Base-by-base conservation (phyloP, 169 alveolate genomes). In the Sarcocystis neurona region DNA sequence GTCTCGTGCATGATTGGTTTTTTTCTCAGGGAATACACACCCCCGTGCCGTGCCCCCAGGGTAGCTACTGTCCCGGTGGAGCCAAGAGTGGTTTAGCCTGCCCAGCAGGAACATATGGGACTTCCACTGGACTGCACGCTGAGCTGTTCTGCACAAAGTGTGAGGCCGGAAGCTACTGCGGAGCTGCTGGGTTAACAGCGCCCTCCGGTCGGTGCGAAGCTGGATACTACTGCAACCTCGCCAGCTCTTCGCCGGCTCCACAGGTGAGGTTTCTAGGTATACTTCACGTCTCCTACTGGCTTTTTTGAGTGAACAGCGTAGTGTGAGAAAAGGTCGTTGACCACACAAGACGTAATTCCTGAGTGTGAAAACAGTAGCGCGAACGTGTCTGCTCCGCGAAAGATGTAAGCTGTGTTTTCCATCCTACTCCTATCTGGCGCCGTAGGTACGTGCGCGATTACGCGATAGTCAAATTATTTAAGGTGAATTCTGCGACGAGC, bases 201-300 rank as follows among this genome's bases (percentile, higher is more conserved):
- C 0, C 0, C 43, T 2, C 27, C 41, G 70, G 0, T 47, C 74
- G 39, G 0, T 85, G 90, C 43, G 84, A 37, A 70, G 85, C 47
- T 50, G 90, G 90, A 37, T 85, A 70, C 48, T 85, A 85, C 48
- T 85, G 90, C 44, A 72, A 50, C 10, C 50, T 34, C 47, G 82
- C 82, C 18, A 58, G 82, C 34, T 20, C 74, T 1, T 68, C 82
- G 2, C 2, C 84, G 23, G 48, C 34, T 34, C 90, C 90, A 23
- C 37, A 77, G 32, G 66, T 53, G 23, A 15, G 66, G 23, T 23
- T 53, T 12, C 66, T 48, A n/a, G 23, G 5, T 0, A 8, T 84
- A 34, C 80, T 78, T 63, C 56, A 6, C 39, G 0, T 63, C 10
- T 0, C 58, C 58, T 46, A 79, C 80, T 23, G 89, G 89, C 15